A percentile compares a stretch with the other conserved stretches of the same genome.
phyloP scores from a whole-genome alignment of 345 rosid genomes.

The Cardamine occulta region DNA sequence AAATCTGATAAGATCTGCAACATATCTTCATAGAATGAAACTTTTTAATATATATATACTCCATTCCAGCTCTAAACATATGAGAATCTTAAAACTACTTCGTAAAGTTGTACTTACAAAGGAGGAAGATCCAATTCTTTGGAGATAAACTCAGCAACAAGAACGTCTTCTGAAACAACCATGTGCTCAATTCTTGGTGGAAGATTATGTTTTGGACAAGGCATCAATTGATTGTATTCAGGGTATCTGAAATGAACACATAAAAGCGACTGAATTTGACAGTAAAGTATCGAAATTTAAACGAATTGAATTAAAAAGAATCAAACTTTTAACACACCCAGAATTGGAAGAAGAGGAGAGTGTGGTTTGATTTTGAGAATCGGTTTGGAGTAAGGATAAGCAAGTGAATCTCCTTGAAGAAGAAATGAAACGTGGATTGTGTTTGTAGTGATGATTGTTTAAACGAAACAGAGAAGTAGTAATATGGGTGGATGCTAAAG shows the following conservation, averaged over 20 bases:
- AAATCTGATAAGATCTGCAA: constrained; percentile 91
- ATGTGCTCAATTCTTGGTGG: constrained; percentile 87
- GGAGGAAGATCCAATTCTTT: constrained; percentile 78
- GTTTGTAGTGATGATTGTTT: constrained; percentile 18
- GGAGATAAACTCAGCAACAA: constrained; percentile 61
- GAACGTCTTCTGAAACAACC: constrained; percentile 73
- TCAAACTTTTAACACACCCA: constrained; percentile 50
- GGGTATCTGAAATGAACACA: constrained; percentile 51
- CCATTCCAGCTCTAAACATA: constrained; percentile 21
- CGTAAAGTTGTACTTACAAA: constrained; percentile 55
- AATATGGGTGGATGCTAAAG: constrained; percentile 44
- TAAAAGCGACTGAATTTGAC: constrained; percentile 10
- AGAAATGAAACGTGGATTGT: constrained; percentile 26
- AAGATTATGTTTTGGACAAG: constrained; percentile 62
- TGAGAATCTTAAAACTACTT: constrained; percentile 5
- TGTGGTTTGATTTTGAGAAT: constrained; percentile 34
- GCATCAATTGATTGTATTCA: constrained; percentile 71
- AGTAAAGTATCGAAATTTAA: not conserved
- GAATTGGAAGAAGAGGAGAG: constrained; percentile 44
- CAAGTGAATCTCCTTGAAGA: constrained; percentile 42
- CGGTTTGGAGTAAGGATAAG: constrained; percentile 48
- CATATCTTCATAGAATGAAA: constrained; percentile 81
- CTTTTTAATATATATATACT: constrained; percentile 32
- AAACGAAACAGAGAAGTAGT: constrained; percentile 20
- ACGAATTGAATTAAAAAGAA: constrained; percentile 18